Evolutionary conservation across 2,329 filamentous ascomycete genomes (phyloP).

Genomic region (Eurotiales sp.): DNA sequence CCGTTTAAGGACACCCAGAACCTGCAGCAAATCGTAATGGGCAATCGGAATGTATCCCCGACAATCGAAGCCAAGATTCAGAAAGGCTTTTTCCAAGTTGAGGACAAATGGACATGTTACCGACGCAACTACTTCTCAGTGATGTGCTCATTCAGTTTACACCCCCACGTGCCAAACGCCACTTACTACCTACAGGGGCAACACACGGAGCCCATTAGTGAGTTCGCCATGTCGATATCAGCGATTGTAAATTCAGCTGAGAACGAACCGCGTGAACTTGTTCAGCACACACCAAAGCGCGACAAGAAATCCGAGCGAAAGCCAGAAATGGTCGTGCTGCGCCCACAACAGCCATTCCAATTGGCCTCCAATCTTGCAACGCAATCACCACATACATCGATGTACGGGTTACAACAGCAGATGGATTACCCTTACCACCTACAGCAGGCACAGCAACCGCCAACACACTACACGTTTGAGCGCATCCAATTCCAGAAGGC

Average conservation of each 20-base stretch:
- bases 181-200: slow-evolving; percentile 53
- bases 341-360: slow-evolving; percentile 60
- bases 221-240: slow-evolving; percentile 79
- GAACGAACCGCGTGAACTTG: slow-evolving; percentile 74
- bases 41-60: slow-evolving; percentile 55
- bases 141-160: slow-evolving; percentile 70
- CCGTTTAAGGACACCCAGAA: slow-evolving; percentile 40
- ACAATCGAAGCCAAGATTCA: slow-evolving; percentile 78
- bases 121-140: slow-evolving; percentile 88
- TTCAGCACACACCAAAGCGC: slow-evolving; percentile 87
- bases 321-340: slow-evolving; percentile 65
- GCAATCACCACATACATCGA: neutral
- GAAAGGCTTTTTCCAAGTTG: slow-evolving; percentile 80
- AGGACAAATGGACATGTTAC: slow-evolving; percentile 88
- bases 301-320: slow-evolving; percentile 80
- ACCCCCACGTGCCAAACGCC: slow-evolving; percentile 54
- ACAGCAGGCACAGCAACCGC: slow-evolving; percentile 33
- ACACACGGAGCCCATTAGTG: slow-evolving; percentile 58
- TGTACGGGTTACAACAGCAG: slow-evolving; percentile 13
- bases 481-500: slow-evolving; percentile 93
- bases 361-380: slow-evolving; percentile 25
- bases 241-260: slow-evolving; percentile 74
- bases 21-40: slow-evolving; percentile 31
- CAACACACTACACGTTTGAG: slow-evolving; percentile 66
- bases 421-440: slow-evolving; percentile 35